A percentile compares a stretch with the other conserved stretches of the same genome.
These are phyloP conservation scores for Penicillium sp. DNA, from an alignment of 2,329 filamentous ascomycete genomes.

Conservation along the genomic window DNA sequence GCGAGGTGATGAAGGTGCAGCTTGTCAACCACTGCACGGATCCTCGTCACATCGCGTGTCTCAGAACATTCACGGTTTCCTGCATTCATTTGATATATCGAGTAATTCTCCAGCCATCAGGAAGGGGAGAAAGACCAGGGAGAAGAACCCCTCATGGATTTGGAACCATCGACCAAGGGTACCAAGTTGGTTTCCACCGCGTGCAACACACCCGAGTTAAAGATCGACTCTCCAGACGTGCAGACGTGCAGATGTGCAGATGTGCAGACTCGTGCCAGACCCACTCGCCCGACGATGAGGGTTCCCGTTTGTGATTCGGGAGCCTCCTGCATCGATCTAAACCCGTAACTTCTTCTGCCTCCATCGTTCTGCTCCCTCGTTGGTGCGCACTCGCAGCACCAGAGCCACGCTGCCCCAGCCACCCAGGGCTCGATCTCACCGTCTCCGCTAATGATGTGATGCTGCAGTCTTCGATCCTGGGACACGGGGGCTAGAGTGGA, in stretches of 20 bases:
- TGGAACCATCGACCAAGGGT: not conserved
- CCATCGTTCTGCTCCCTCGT: conserved; percentile 33
- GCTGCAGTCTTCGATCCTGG: conserved; percentile 24
- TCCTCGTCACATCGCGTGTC: conserved; percentile 27
- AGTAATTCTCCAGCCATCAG: not conserved
- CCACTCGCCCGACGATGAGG: conserved; percentile 18
- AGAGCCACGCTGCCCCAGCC: conserved; percentile 29
- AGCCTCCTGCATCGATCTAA: conserved; percentile 29
- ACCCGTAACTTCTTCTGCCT: conserved; percentile 17
- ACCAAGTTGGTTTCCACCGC: not conserved
- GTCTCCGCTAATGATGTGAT: conserved; percentile 37
- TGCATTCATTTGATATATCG: not conserved
- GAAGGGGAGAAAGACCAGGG: not conserved
- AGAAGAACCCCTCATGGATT: not conserved
- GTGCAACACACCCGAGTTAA: not conserved
- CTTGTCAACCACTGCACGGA: conserved; percentile 28
- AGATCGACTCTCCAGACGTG: not conserved
- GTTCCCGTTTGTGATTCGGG: conserved; percentile 29
- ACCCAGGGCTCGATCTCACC: conserved; percentile 32
- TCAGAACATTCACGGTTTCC: conserved; percentile 12
- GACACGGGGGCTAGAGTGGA: conserved; percentile 15
- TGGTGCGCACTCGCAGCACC: conserved; percentile 28
- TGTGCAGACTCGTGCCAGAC: conserved; percentile 11
- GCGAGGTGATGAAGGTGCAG: conserved; percentile 31
- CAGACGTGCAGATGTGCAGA: conserved; percentile 13